phyloP scores from a whole-genome alignment of 306 rosid species.

The Prinsepia uniflora region DNA sequence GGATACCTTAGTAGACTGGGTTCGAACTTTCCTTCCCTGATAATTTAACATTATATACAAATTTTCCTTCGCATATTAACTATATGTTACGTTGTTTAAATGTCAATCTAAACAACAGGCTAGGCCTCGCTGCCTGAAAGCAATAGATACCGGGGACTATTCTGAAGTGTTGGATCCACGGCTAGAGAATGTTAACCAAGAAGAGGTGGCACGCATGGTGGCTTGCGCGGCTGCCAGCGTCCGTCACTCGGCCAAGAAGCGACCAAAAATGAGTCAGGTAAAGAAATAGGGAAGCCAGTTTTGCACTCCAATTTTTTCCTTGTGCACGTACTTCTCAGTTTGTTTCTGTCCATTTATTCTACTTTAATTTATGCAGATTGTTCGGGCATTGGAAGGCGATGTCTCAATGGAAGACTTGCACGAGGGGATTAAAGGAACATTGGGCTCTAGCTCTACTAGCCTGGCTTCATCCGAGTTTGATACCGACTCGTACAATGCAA shows the following conservation, averaged over 20 bases:
- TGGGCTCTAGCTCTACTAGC: not conserved
- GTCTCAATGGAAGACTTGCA: slow-evolving; percentile 55
- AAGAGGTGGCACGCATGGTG: slow-evolving; percentile 66
- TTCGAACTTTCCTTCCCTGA: slow-evolving; percentile 13
- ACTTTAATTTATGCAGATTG: slow-evolving; percentile 39
- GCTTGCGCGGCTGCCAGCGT: slow-evolving; percentile 65
- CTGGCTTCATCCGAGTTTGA: slow-evolving; percentile 35
- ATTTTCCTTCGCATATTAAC: not conserved
- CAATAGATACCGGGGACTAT: slow-evolving; percentile 39
- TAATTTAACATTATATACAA: not conserved
- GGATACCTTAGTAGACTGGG: slow-evolving; percentile 89
- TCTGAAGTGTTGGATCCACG: slow-evolving; percentile 56
- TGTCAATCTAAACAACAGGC: slow-evolving; percentile 41
- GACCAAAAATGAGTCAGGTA: slow-evolving; percentile 94
- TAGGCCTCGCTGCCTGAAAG: slow-evolving; percentile 55
- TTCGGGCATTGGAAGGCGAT: slow-evolving; percentile 78
- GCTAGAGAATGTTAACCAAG: slow-evolving; percentile 39
- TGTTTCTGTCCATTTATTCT: not conserved
- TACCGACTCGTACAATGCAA: slow-evolving; percentile 42
- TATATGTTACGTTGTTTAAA: not conserved
- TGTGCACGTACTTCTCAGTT: not conserved
- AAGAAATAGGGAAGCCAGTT: no score
- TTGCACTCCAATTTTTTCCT: not conserved
- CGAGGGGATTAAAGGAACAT: slow-evolving; percentile 33
- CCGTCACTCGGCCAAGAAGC: slow-evolving; percentile 62